A percentile compares a stretch with the other conserved stretches of the same genome.
Evolutionary conservation across 2,329 filamentous ascomycete species (phyloP).

Genomic region (Escovopsis weberi): DNA sequence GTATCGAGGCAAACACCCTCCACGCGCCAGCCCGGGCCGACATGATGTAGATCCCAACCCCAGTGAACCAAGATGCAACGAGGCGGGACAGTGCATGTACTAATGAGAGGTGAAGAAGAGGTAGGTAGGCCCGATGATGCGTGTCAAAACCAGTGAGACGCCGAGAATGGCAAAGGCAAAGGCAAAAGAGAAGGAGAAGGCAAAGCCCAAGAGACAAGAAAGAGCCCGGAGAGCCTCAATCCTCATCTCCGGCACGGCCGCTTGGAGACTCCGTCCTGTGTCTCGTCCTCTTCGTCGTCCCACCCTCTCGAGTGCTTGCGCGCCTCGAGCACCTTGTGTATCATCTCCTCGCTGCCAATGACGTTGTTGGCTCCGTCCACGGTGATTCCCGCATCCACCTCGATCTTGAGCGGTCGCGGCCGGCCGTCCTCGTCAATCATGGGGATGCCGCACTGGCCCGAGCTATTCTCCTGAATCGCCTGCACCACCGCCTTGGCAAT

Average conservation of each 20-base stretch:
- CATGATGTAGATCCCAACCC: no score
- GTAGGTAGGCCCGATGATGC: no score
- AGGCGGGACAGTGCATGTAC: no score
- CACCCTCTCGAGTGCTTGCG: constrained; percentile 10
- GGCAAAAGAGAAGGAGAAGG: not conserved
- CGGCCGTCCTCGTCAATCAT: constrained; percentile 32
- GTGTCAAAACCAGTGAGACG: no score
- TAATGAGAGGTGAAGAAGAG: no score
- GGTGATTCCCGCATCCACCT: constrained; percentile 30
- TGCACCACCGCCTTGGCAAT: constrained; percentile 31
- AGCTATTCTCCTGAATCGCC: constrained; percentile 28
- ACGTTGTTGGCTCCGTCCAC: constrained; percentile 31
- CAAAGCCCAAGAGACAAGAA: not conserved
- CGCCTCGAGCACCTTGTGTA: constrained; percentile 15
- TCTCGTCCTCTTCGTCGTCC: constrained; percentile 7
- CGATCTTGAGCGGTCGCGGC: constrained; percentile 25
- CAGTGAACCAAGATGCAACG: no score
- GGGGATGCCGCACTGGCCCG: constrained; percentile 24
- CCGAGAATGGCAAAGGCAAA: no score
- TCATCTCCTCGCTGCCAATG: constrained; percentile 21
- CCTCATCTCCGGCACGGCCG: constrained; percentile 9
- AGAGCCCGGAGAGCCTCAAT: not conserved
- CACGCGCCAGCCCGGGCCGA: no score
- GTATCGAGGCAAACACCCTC: no score
- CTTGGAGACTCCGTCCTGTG: constrained; percentile 9